phyloP scores from a whole-genome alignment of 345 rosid species.

The Corchorus olitorius region DNA sequence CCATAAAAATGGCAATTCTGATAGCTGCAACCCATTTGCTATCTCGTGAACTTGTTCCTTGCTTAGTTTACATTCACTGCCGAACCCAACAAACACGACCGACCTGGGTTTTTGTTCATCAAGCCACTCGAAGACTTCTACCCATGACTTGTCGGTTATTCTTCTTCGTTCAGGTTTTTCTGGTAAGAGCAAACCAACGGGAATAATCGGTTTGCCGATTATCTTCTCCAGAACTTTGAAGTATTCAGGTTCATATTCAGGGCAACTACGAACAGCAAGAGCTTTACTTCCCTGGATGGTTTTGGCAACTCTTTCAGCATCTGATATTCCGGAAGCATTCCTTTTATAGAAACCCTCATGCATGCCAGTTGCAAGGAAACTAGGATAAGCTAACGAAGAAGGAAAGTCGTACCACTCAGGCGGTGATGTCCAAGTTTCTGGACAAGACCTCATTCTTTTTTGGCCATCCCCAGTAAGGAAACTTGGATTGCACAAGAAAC shows the following conservation, averaged over 20 bases:
- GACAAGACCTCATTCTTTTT: neutral
- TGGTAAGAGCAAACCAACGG: constrained; percentile 20
- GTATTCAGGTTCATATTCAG: constrained; percentile 21
- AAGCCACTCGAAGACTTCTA: constrained; percentile 22
- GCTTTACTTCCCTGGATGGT: constrained; percentile 3
- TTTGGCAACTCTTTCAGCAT: neutral
- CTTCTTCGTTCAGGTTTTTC: constrained; percentile 13
- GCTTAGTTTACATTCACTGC: constrained; percentile 38
- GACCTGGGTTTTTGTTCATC: constrained; percentile 26
- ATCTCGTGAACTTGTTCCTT: constrained; percentile 31
- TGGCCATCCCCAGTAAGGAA: constrained; percentile 13
- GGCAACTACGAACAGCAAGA: constrained; percentile 21
- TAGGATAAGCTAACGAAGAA: constrained; percentile 15
- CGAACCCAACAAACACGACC: constrained; percentile 39
- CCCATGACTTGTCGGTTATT: constrained; percentile 14
- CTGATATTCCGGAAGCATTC: constrained; percentile 23
- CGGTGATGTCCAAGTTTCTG: neutral
- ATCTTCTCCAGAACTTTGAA: constrained; percentile 8
- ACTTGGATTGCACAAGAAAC: constrained; percentile 16
- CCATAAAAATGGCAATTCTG: constrained; percentile 31
- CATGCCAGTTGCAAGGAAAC: neutral
- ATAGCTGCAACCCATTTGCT: constrained; percentile 33
- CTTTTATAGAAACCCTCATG: neutral
- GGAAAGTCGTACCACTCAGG: constrained; percentile 25
- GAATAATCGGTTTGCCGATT: constrained; percentile 12